Evolutionary conservation across 352 stramenopile genomes (phyloP).

Genomic region (Phytophthora rubi): DNA sequence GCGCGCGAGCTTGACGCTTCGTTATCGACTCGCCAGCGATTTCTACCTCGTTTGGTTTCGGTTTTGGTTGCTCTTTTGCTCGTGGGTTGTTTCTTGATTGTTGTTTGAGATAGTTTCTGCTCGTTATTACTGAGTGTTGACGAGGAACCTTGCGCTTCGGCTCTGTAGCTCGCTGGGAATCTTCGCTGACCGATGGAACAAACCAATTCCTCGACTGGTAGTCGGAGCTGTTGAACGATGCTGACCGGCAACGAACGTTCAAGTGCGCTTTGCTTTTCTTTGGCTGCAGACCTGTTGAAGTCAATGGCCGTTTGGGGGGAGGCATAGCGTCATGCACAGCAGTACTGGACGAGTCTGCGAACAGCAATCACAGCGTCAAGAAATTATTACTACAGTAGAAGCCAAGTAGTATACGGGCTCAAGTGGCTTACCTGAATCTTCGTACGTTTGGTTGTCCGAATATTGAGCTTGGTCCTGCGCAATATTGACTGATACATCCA

Average conservation of each 20-base stretch:
- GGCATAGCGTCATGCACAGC: slow-evolving; percentile 31
- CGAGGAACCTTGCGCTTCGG: slow-evolving; percentile 14
- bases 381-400: not conserved
- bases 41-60: slow-evolving; percentile 8
- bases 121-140: slow-evolving; percentile 3
- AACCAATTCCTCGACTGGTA: slow-evolving; percentile 37
- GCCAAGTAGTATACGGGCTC: not conserved
- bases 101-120: not conserved
- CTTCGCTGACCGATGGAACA: slow-evolving; percentile 9
- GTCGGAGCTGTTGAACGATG: slow-evolving; percentile 16
- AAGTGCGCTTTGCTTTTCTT: slow-evolving; percentile 28
- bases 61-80: not conserved
- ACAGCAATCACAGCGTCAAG: not conserved
- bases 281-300: slow-evolving; percentile 11
- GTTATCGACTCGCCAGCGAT: not conserved
- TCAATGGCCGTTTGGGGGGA: slow-evolving; percentile 27
- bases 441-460: slow-evolving; percentile 15
- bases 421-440: slow-evolving; percentile 15
- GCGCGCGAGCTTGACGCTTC: not conserved
- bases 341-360: slow-evolving; percentile 11
- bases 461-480: slow-evolving; percentile 5
- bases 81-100: not conserved
- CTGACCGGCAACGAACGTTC: slow-evolving; percentile 19
- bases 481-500: not conserved
- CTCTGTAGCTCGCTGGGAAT: slow-evolving; percentile 4